These are phyloP conservation scores for Raddia guianensis DNA, from an alignment of 176 grass and related monocot species.

Conservation along the genomic window DNA sequence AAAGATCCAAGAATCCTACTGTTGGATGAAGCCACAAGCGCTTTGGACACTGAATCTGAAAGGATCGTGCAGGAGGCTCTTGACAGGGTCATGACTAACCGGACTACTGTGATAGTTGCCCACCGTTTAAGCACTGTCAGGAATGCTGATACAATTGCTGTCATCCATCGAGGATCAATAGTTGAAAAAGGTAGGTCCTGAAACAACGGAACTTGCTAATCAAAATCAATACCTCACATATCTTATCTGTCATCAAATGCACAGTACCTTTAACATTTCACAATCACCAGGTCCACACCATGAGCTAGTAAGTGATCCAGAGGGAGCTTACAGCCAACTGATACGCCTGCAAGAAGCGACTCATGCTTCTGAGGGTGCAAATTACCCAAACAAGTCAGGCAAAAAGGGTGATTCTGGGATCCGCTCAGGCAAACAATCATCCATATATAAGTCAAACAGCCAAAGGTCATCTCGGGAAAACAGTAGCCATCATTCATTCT, in stretches of 20 bases:
- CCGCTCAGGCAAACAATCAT: conserved; percentile 44
- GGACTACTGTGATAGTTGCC: conserved; percentile 75
- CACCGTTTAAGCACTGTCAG: conserved; percentile 78
- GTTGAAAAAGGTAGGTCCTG: conserved; percentile 73
- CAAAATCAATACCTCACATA: not conserved
- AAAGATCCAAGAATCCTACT: conserved; percentile 86
- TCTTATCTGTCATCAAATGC: not conserved
- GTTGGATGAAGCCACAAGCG: conserved; percentile 83
- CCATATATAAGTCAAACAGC: conserved; percentile 38
- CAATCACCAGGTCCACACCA: conserved; percentile 63
- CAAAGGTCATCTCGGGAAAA: conserved; percentile 48
- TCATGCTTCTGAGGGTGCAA: conserved; percentile 34
- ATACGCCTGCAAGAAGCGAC: conserved; percentile 65
- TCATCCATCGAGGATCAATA: conserved; percentile 69
- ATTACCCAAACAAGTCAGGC: conserved; percentile 41
- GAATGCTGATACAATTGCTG: conserved; percentile 73
- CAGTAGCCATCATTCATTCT: conserved; percentile 56
- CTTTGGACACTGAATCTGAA: conserved; percentile 81
- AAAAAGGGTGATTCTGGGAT: conserved; percentile 46
- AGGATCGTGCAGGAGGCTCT: conserved; percentile 81
- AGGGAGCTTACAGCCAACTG: conserved; percentile 76
- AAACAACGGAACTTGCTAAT: not conserved
- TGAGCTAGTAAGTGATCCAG: conserved; percentile 57
- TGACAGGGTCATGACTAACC: conserved; percentile 68
- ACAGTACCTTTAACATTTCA: conserved; percentile 13